Percentiles rank a stretch among this genome's conserved stretches.
phyloP scores from a whole-genome alignment of 495 filamentous ascomycete species.

The Cladorrhinum samala region DNA sequence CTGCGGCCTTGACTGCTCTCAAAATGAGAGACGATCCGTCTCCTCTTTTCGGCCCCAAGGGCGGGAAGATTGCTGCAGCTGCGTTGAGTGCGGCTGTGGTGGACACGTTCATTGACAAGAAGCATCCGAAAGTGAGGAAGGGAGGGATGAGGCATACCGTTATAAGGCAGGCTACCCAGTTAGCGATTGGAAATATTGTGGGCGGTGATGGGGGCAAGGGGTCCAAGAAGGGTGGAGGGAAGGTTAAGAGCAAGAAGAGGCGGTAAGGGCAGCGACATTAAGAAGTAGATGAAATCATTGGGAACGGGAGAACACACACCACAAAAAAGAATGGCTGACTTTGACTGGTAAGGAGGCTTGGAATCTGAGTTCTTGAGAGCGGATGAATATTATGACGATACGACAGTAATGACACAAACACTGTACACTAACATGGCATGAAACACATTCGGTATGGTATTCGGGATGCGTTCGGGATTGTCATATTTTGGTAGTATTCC shows the following conservation, averaged over 20 bases:
- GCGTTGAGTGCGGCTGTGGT: conserved; percentile 26
- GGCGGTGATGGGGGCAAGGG: background rate
- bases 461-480: too few relatives aligned
- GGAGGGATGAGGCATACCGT: conserved; percentile 23
- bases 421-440: too few relatives aligned
- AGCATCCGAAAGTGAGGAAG: conserved; percentile 18
- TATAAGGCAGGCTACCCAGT: conserved; percentile 20
- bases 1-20: conserved; percentile 25
- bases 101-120: conserved; percentile 23
- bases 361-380: too few relatives aligned
- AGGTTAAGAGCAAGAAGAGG: conserved; percentile 4
- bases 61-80: conserved; percentile 22
- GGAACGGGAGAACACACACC: too few relatives aligned
- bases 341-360: too few relatives aligned
- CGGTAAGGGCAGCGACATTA: background rate
- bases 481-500: too few relatives aligned
- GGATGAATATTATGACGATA: too few relatives aligned
- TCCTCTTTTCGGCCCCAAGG: conserved; percentile 25
- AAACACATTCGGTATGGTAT: too few relatives aligned
- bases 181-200: conserved; percentile 21
- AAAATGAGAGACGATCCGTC: conserved; percentile 21
- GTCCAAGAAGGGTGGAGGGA: background rate
- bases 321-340: too few relatives aligned
- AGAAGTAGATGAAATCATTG: background rate
- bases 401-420: too few relatives aligned